Conservation (phyloP, 306 rosid species). For the Styphnolobium japonicum region DNA sequence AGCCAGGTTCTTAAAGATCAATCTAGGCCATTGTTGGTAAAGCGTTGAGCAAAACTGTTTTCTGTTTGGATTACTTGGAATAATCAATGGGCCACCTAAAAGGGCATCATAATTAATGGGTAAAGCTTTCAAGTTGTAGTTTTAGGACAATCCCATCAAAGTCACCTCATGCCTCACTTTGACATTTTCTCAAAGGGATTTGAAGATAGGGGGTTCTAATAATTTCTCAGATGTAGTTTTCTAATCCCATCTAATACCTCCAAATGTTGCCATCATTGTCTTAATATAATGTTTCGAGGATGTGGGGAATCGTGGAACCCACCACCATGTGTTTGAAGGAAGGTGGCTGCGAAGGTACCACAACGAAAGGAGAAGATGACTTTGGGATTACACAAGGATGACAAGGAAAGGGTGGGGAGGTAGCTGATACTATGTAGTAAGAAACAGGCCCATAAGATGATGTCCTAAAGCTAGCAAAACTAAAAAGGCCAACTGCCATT, state of each 20-base stretch:
- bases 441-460: conserved; percentile 24
- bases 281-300: conserved; percentile 33
- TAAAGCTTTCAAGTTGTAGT: conserved; percentile 38
- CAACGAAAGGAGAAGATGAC: background rate
- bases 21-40: conserved; percentile 12
- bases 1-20: conserved; percentile 14
- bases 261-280: conserved; percentile 37
- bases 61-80: conserved; percentile 24
- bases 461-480: conserved; percentile 37
- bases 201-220: conserved; percentile 20
- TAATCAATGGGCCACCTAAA: conserved; percentile 38
- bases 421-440: conserved; percentile 1
- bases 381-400: conserved; percentile 27
- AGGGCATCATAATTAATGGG: conserved; percentile 30
- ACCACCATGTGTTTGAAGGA: conserved; percentile 32
- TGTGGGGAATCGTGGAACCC: conserved; percentile 33
- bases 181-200: conserved; percentile 22
- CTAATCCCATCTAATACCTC: conserved; percentile 25
- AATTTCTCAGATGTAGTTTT: conserved; percentile 27
- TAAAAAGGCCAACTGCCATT: conserved; percentile 41
- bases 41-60: conserved; percentile 5
- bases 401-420: conserved; percentile 18
- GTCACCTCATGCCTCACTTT: conserved; percentile 24
- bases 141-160: conserved; percentile 39
- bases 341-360: conserved; percentile 2